Evolutionary conservation across 257 asterid genomes (phyloP), one percentile per base, ranked within the genome.

Genomic region (Solanum chiquidenum): DNA sequence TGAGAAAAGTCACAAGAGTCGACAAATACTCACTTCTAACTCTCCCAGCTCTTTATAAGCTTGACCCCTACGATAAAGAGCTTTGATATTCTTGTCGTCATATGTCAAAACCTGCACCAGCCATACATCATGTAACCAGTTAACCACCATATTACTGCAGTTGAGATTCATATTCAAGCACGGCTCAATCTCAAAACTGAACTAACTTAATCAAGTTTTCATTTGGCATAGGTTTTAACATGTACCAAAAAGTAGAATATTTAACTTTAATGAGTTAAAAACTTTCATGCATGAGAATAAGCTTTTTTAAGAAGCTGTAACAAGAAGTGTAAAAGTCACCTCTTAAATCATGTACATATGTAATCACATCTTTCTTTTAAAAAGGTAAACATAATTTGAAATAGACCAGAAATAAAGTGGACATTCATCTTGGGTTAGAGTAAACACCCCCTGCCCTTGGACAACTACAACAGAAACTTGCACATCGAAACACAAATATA

Each of bases 31-130:
- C 91, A 97, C 99, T 90, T 89, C 92, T 68, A 95, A 90, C 88
- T 89, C 93, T 69, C 95, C 96, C 90, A 94, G 27, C 83, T 93
- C 98, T 88, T 94, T 95, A 87, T 92, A 94, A 46, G 99, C 99
- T 91, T 95, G 99, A 88, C 99, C 99, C 88, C 98, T 93, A 83
- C 99, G 95, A 90, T 96, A 97, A 79, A 97, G 98, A 85, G 99
- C 99, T 90, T 97, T 97, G 79, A 94, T 91, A 87, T 97, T 97
- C 86, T 91, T 94, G 38, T 89, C 87, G 75, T 97, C 98, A 88
- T 91, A 89, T 66, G 90, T 94, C 91, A 97, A 90, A 87, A 96
- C 99, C 99, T 97, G 93, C 77, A 82, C 85, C 44, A 82, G 44
- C 29, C 69, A 82, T 21, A 4, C 90, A 73, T 40, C 44, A 92